Evolutionary conservation across 352 stramenopile species (phyloP).

Genomic region (Peronospora tabacina): DNA sequence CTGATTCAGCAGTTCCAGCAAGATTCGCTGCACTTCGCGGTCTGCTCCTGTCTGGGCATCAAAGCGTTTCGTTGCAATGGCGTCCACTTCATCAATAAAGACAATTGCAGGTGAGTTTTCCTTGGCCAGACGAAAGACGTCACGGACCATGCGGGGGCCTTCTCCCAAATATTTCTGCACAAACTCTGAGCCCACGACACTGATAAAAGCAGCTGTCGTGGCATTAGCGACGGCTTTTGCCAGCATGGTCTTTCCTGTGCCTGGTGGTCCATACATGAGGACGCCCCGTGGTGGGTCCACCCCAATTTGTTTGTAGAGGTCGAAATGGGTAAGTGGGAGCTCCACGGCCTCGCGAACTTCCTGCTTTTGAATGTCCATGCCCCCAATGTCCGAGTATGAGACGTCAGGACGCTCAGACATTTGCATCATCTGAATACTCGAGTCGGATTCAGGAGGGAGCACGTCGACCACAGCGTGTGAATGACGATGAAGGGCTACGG

Average conservation of each 20-base stretch:
- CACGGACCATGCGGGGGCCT: slow-evolving; percentile 99
- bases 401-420: slow-evolving; percentile 99
- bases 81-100: slow-evolving; percentile 99
- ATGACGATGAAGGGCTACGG: slow-evolving; percentile 96
- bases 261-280: slow-evolving; percentile 94
- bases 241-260: slow-evolving; percentile 98
- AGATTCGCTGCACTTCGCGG: slow-evolving; percentile 95
- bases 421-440: slow-evolving; percentile 97
- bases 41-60: slow-evolving; percentile 97
- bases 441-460: slow-evolving; percentile 97
- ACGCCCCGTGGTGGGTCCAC: slow-evolving; percentile 98
- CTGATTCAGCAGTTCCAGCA: slow-evolving; percentile 99
- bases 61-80: slow-evolving; percentile 99
- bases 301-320: slow-evolving; percentile 99
- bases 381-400: slow-evolving; percentile 94
- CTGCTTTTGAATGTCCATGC: slow-evolving; percentile 99
- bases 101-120: slow-evolving; percentile 99
- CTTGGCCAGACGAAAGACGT: slow-evolving; percentile 99
- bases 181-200: slow-evolving; percentile 96
- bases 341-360: slow-evolving; percentile 98
- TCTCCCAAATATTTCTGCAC: slow-evolving; percentile 99
- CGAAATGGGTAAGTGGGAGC: slow-evolving; percentile 97
- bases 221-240: slow-evolving; percentile 99
- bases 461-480: slow-evolving; percentile 98
- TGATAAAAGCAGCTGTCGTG: slow-evolving; percentile 98